Percentiles rank a stretch among this genome's conserved stretches.
These are phyloP conservation scores for Aureobasidium subglaciale DNA, from an alignment of 2,329 filamentous ascomycete species.

Conservation along the genomic window DNA sequence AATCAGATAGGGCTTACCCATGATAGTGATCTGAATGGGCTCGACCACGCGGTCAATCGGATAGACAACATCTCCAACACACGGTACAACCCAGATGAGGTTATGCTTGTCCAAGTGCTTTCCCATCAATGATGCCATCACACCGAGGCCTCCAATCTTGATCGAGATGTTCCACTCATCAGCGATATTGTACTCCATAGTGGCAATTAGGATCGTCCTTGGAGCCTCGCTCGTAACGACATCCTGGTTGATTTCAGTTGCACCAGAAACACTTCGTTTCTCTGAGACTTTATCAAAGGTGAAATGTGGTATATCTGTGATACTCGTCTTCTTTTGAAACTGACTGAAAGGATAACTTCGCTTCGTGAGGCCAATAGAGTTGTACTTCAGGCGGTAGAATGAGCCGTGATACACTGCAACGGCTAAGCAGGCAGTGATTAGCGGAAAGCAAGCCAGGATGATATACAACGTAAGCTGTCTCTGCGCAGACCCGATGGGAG, in stretches of 20 bases:
- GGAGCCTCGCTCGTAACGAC: background rate
- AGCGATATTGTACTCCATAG: slow-evolving; percentile 65
- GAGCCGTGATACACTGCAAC: slow-evolving; percentile 53
- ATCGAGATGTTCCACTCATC: slow-evolving; percentile 65
- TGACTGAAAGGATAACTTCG: slow-evolving; percentile 1
- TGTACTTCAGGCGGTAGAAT: slow-evolving; percentile 59
- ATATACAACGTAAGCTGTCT: slow-evolving; percentile 49
- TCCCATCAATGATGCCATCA: slow-evolving; percentile 66
- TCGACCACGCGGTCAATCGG: slow-evolving; percentile 52
- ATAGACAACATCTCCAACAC: slow-evolving; percentile 57
- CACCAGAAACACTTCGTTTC: background rate
- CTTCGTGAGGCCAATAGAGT: slow-evolving; percentile 45
- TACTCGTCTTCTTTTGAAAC: background rate
- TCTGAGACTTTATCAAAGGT: background rate
- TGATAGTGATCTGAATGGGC: slow-evolving; percentile 55
- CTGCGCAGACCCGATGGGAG: slow-evolving; percentile 48
- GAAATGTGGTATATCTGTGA: background rate
- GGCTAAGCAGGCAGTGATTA: slow-evolving; percentile 42
- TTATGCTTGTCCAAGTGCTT: slow-evolving; percentile 58
- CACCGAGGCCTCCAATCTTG: slow-evolving; percentile 63
- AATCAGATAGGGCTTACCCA: slow-evolving; percentile 54
- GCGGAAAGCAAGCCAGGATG: slow-evolving; percentile 47
- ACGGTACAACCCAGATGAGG: slow-evolving; percentile 50
- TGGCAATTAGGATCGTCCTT: slow-evolving; percentile 59
- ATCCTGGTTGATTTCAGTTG: background rate